Evolutionary conservation across 108 stramenopile genomes (phyloP).

Genomic region (Fragilaria crotonensis): DNA sequence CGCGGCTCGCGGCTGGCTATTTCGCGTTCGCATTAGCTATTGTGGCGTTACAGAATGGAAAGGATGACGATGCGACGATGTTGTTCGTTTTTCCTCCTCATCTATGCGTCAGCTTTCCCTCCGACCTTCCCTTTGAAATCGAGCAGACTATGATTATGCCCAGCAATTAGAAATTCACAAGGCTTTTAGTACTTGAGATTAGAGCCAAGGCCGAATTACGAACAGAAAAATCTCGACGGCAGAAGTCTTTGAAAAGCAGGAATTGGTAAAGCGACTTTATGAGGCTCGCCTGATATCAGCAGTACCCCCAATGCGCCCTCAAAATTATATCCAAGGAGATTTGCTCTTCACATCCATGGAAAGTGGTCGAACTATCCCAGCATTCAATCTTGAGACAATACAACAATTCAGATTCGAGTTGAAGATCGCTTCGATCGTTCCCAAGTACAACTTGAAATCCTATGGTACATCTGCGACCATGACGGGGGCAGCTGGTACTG

Average conservation of each 20-base stretch:
- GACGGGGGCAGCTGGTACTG: slow-evolving; percentile 55
- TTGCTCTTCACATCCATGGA: slow-evolving; percentile 34
- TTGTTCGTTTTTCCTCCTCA: no score
- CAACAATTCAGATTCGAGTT: no score
- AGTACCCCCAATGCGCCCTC: not conserved
- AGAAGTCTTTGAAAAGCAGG: slow-evolving; percentile 74
- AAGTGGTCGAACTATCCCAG: slow-evolving; percentile 25
- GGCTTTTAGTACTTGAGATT: no score
- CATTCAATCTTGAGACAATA: slow-evolving; percentile 39
- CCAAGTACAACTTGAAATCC: slow-evolving; percentile 26
- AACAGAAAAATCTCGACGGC: slow-evolving; percentile 30
- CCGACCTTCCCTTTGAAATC: no score
- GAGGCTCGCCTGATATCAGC: slow-evolving; percentile 13
- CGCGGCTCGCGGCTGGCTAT: no score
- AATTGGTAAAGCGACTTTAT: slow-evolving; percentile 55
- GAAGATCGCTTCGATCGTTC: slow-evolving; percentile 22
- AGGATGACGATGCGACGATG: no score
- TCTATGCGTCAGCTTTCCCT: no score
- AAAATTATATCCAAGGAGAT: slow-evolving; percentile 10
- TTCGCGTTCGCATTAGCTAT: no score
- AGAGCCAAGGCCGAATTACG: no score
- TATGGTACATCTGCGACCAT: slow-evolving; percentile 42
- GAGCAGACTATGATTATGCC: no score
- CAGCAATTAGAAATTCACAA: no score
- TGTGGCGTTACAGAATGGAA: no score